Evolutionary conservation across 1,139 yeast genomes (phyloP).

Genomic region (Ogataea hybrid): DNA sequence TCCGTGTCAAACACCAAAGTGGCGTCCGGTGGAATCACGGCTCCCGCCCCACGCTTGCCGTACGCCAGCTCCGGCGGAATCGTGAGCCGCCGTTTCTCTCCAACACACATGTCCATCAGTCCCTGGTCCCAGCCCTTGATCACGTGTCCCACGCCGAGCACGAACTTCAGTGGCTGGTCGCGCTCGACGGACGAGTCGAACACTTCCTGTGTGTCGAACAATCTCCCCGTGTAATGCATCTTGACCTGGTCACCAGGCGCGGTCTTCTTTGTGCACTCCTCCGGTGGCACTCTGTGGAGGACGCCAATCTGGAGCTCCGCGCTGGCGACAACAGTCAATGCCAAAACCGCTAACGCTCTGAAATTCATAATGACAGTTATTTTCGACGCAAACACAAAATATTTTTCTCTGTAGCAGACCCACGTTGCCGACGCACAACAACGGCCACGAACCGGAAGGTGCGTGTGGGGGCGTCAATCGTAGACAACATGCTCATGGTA

Average conservation of each 20-base stretch:
- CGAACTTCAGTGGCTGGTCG: constrained; percentile 64
- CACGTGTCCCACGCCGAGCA: constrained; percentile 73
- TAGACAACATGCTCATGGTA: too few species aligned
- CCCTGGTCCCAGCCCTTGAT: constrained; percentile 92
- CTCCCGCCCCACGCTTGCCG: constrained; percentile 72
- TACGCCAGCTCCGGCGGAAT: constrained; percentile 80
- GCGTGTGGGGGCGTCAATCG: too few species aligned
- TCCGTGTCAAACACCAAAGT: constrained; percentile 61
- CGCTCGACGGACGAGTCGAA: constrained; percentile 75
- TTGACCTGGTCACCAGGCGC: constrained; percentile 60
- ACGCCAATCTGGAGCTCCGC: constrained; percentile 17
- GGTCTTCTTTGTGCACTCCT: constrained; percentile 51
- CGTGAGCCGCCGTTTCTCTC: constrained; percentile 74
- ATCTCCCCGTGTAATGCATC: constrained; percentile 74
- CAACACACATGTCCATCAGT: constrained; percentile 69
- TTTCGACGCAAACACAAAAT: neutral
- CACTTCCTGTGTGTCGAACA: constrained; percentile 57
- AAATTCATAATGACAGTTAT: constrained; percentile 3
- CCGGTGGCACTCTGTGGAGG: constrained; percentile 16
- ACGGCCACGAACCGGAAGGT: too few species aligned
- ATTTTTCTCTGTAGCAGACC: constrained; percentile 1
- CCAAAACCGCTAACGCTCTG: constrained; percentile 1
- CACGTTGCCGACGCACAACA: too few species aligned
- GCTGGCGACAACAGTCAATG: constrained; percentile 3
- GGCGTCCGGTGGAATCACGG: constrained; percentile 71